Conservation (phyloP, 179 eudicot species). For the Amaranthus tricolor region DNA sequence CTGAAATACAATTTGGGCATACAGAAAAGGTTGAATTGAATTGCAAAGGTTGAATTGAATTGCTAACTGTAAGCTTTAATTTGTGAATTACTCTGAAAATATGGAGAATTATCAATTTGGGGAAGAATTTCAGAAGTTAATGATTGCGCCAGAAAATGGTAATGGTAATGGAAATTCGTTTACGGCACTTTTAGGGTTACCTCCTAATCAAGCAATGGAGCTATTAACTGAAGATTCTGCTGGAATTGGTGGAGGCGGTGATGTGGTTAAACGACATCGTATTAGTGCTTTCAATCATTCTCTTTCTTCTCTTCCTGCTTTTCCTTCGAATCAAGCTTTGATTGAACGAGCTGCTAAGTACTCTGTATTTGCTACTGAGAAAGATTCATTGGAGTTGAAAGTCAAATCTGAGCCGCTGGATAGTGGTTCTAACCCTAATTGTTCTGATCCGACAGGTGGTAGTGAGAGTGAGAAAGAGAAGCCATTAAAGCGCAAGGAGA, state of each 20-base stretch:
- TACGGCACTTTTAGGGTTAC: conserved; percentile 74
- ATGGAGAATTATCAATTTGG: background rate
- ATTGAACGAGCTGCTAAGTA: conserved; percentile 59
- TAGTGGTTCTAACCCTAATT: conserved; percentile 49
- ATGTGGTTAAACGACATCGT: conserved; percentile 21
- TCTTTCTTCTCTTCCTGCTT: conserved; percentile 30
- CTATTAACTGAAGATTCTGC: conserved; percentile 32
- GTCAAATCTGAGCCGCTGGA: conserved; percentile 70
- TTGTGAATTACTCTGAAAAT: too few relatives aligned
- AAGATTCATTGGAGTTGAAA: conserved; percentile 23
- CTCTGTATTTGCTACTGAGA: conserved; percentile 45
- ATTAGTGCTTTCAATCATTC: conserved; percentile 14
- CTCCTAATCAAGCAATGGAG: conserved; percentile 65
- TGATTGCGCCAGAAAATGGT: conserved; percentile 25
- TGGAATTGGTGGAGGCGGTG: conserved; percentile 17
- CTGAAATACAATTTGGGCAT: too few relatives aligned
- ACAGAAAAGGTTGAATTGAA: too few relatives aligned
- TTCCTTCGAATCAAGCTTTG: conserved; percentile 45
- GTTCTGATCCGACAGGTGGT: conserved; percentile 34
- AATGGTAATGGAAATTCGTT: conserved; percentile 54
- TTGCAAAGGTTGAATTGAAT: too few relatives aligned
- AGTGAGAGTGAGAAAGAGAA: conserved; percentile 40
- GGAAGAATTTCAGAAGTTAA: conserved; percentile 40
- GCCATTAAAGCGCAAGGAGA: conserved; percentile 70
- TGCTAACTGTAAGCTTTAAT: too few relatives aligned